Conservation (phyloP, 768 basidiomycete species). For the Butyriboletus loyo region DNA sequence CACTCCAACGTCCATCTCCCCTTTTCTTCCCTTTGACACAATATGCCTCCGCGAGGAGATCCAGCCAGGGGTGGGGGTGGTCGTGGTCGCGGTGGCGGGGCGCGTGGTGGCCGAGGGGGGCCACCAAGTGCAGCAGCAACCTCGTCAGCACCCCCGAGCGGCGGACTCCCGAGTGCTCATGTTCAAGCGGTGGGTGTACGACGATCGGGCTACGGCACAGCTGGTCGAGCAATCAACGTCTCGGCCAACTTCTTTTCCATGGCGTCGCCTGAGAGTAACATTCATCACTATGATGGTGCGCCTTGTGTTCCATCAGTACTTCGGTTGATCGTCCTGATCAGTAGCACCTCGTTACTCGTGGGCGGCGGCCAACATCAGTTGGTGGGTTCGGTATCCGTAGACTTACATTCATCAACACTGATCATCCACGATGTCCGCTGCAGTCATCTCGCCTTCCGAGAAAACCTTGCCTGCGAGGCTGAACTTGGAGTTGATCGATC, state of each 20-base stretch:
- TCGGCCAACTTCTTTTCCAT: conserved; percentile 63
- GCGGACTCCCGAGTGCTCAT: conserved; percentile 33
- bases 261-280: conserved; percentile 57
- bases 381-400: conserved; percentile 10
- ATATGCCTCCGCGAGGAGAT: conserved; percentile 40
- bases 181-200: conserved; percentile 62
- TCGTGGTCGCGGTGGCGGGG: conserved; percentile 26
- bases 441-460: conserved; percentile 67
- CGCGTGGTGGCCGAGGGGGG: conserved; percentile 29
- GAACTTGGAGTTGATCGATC: conserved; percentile 68
- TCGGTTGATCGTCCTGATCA: conserved; percentile 22
- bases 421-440: conserved; percentile 8
- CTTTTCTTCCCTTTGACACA: not conserved
- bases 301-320: conserved; percentile 26
- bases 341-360: not conserved
- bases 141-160: conserved; percentile 31
- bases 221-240: conserved; percentile 45
- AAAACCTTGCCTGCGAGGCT: conserved; percentile 63
- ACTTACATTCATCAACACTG: conserved; percentile 1
- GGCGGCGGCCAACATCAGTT: conserved; percentile 13
- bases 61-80: conserved; percentile 27
- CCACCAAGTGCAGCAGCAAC: conserved; percentile 20
- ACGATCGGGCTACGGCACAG: conserved; percentile 59
- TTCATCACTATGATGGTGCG: conserved; percentile 80
- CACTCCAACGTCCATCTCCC: conserved; percentile 20